Base-by-base conservation (phyloP, 306 rosid genomes). In the Cucurbita ficifolia region DNA sequence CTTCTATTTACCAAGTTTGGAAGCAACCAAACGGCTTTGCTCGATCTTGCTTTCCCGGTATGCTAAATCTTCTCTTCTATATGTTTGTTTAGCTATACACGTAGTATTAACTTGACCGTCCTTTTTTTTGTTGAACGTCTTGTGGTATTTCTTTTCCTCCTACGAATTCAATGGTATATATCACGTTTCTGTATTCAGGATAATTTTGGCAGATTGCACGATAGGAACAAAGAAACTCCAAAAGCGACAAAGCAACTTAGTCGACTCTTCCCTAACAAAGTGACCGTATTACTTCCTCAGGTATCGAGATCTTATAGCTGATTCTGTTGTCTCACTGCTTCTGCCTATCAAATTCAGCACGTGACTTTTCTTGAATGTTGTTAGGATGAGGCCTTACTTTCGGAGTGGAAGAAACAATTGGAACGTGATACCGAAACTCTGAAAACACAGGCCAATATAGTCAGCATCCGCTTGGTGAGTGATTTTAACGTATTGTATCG, bases 21-120 rank as follows among this genome's bases (percentile, higher is more conserved):
- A 79, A 82, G 90, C 82, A 90, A 83, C 81, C 97, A 90, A 82
- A 86, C 98, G 6, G 92, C 98, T n/a, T 82, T 90, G 33, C 92
- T 94, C 78, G 98, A 94, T 88, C 96, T 93, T 83, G 92, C 98
- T 72, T 87, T 90, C 77, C 97, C 96, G 90, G 98, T 90, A 94
- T 71, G 78, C 64, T 53, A 77, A 52, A 53, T 81, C 16, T 11
- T 22, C 7, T 40, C 42, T 39, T 39, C 42, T 39, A 39, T 39
- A 39, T 39, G 60, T 54, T 54, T 59, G 42, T 59, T 5, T 59
- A 14, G 29, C 18, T 10, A 2, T 12, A 5, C 67, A 2, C 3
- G 39, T 5, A n/a, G 49, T 45, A 45, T 10, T 45, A 10, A 36
- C 61, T 19, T 56, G 61, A 22, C 36, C 36, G 49, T 45, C 14